Evolutionary conservation across 164 flowering plant species (phyloP).

Genomic region (Santalum album): DNA sequence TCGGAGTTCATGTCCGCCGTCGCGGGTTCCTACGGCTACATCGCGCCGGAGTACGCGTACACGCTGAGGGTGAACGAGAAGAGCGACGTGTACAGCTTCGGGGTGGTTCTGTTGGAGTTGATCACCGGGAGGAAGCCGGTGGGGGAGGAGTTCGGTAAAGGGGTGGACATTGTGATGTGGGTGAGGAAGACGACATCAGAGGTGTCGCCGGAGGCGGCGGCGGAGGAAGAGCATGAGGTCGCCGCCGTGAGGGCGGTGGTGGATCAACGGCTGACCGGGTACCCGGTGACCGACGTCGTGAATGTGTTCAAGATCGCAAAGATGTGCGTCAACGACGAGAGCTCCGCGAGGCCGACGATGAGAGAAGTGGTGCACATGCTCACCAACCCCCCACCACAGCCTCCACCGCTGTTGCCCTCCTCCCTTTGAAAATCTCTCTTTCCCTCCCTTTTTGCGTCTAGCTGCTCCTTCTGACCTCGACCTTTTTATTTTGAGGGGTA

Average conservation of each 20-base stretch:
- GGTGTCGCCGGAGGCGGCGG: conserved; percentile 42
- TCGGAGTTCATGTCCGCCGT: conserved; percentile 92
- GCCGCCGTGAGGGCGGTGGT: conserved; percentile 46
- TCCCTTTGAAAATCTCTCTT: too few species aligned
- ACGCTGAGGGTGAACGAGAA: conserved; percentile 88
- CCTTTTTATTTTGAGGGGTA: too few species aligned
- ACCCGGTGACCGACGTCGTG: conserved; percentile 43
- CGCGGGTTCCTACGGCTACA: conserved; percentile 97
- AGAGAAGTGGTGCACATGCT: conserved; percentile 87
- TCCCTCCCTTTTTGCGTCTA: too few species aligned
- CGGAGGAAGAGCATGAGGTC: background rate
- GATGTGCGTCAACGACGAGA: conserved; percentile 75
- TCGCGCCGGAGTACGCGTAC: conserved; percentile 98
- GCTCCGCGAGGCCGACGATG: conserved; percentile 75
- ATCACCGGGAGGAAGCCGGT: conserved; percentile 82
- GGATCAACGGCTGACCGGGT: conserved; percentile 58
- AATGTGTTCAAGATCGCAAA: conserved; percentile 80
- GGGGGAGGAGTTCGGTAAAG: conserved; percentile 88
- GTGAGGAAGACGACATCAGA: conserved; percentile 54
- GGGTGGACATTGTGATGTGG: conserved; percentile 92
- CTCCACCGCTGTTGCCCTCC: background rate
- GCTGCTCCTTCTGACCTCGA: too few species aligned
- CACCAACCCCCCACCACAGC: conserved; percentile 39
- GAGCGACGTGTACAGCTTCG: conserved; percentile 95
- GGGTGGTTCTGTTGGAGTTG: conserved; percentile 82